A percentile compares a stretch with the other conserved stretches of the same genome.
Conservation (phyloP, 164 flowering plant genomes). For the Nymphaea thermarum region DNA sequence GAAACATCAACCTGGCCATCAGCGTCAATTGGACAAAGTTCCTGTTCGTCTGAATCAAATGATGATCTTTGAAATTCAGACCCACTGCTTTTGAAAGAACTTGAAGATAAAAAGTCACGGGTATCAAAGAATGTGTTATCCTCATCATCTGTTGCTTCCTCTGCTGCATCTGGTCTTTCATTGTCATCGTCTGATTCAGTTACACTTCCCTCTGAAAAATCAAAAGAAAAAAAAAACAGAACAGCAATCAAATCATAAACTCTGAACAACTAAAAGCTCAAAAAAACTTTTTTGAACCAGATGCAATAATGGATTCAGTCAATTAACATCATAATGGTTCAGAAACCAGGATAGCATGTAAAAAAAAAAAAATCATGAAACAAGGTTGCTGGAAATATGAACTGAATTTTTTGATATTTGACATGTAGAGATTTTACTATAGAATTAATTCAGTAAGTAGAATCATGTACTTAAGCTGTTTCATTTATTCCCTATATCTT, state of each 20-base stretch:
- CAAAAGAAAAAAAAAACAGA: background rate
- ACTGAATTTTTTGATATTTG: no score
- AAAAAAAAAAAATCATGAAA: no score
- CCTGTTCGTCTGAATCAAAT: conserved; percentile 69
- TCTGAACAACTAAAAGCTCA: no score
- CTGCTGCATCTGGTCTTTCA: conserved; percentile 82
- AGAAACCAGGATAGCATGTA: no score
- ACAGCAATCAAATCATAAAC: background rate
- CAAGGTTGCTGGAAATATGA: no score
- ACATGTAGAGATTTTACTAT: no score
- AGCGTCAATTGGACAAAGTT: conserved; percentile 26
- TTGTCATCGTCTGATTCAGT: conserved; percentile 90
- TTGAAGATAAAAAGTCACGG: conserved; percentile 81
- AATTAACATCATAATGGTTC: no score
- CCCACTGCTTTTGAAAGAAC: conserved; percentile 86
- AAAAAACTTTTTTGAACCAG: no score
- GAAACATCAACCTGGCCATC: conserved; percentile 55
- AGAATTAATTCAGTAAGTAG: no score
- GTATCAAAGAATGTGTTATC: conserved; percentile 89
- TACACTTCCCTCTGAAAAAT: conserved; percentile 49
- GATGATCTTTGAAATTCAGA: conserved; percentile 69
- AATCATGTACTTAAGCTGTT: no score
- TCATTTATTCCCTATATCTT: no score
- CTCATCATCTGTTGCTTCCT: conserved; percentile 87
- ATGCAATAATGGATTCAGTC: no score